phyloP scores from a whole-genome alignment of 2,329 filamentous ascomycete species.

The Anisogramma anomala region DNA sequence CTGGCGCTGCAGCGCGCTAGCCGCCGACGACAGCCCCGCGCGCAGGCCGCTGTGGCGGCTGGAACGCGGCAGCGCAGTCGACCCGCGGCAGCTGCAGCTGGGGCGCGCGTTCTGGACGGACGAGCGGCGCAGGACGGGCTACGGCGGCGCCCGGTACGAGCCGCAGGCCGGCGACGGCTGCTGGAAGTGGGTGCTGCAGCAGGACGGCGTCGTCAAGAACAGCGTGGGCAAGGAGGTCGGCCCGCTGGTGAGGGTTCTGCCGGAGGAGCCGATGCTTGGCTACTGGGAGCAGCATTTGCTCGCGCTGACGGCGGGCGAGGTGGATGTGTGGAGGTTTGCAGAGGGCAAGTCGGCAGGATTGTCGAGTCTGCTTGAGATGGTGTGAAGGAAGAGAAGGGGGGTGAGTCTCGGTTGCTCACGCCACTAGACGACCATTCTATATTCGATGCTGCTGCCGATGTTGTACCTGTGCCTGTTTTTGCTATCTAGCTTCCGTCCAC shows the following conservation, averaged over 20 bases:
- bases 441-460: no score
- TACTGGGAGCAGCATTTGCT: constrained; percentile 24
- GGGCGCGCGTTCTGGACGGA: constrained; percentile 3
- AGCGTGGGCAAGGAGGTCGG: constrained; percentile 12
- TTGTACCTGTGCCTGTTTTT: no score
- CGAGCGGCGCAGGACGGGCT: constrained; percentile 15
- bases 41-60: constrained; percentile 19
- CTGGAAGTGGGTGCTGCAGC: constrained; percentile 23
- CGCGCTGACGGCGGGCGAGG: constrained; percentile 18
- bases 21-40: constrained; percentile 7
- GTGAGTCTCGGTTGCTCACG: no score
- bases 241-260: constrained; percentile 18
- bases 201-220: constrained; percentile 11
- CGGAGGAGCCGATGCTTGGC: constrained; percentile 24
- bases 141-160: constrained; percentile 18
- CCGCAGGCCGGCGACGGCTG: constrained; percentile 17
- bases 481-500: no score
- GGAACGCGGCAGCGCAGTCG: constrained; percentile 11
- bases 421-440: no score
- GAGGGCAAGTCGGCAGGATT: not conserved
- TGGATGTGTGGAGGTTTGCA: constrained; percentile 20
- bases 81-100: constrained; percentile 3
- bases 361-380: not conserved
- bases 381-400: constrained; percentile 37
- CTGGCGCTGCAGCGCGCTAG: constrained; percentile 21